These are phyloP conservation scores for Dalbergia cochinchinensis DNA, from an alignment of 306 rosid genomes.

Conservation along the genomic window DNA sequence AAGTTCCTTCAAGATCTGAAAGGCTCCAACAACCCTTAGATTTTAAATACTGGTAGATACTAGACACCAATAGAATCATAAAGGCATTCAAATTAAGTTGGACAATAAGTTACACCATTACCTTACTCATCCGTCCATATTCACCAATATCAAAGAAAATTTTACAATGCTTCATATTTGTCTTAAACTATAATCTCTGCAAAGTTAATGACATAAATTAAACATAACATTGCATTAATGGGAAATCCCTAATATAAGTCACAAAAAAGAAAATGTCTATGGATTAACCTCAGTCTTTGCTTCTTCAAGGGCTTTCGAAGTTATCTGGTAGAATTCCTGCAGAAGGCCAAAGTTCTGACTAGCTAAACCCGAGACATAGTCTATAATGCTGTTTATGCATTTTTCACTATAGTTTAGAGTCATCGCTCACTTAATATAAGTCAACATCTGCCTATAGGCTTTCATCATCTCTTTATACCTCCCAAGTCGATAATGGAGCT, in stretches of 20 bases:
- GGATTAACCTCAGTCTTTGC: conserved; percentile 90
- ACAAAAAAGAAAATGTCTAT: conserved; percentile 30
- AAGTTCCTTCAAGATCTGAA: conserved; percentile 91
- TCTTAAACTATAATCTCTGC: conserved; percentile 98
- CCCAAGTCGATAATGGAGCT: conserved; percentile 88
- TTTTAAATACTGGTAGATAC: conserved; percentile 33
- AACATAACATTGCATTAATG: conserved; percentile 32
- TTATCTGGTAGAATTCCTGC: conserved; percentile 96
- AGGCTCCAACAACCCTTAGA: conserved; percentile 37
- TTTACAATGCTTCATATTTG: conserved; percentile 97
- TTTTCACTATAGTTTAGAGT: conserved; percentile 95
- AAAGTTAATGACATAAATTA: conserved; percentile 32
- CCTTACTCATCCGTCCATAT: conserved; percentile 99
- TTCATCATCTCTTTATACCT: conserved; percentile 97
- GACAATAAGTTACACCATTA: conserved; percentile 36
- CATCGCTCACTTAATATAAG: conserved; percentile 96
- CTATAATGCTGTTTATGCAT: conserved; percentile 98
- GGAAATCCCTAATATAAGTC: conserved; percentile 5
- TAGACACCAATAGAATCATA: conserved; percentile 26
- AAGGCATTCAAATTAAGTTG: conserved; percentile 6
- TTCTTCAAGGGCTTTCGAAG: conserved; percentile 94
- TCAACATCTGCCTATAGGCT: conserved; percentile 95
- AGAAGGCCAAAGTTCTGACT: conserved; percentile 91
- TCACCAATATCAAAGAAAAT: conserved; percentile 98
- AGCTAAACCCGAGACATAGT: conserved; percentile 96